Evolutionary conservation across 2,329 filamentous ascomycete species (phyloP).

Genomic region (Blastomyces percursus): DNA sequence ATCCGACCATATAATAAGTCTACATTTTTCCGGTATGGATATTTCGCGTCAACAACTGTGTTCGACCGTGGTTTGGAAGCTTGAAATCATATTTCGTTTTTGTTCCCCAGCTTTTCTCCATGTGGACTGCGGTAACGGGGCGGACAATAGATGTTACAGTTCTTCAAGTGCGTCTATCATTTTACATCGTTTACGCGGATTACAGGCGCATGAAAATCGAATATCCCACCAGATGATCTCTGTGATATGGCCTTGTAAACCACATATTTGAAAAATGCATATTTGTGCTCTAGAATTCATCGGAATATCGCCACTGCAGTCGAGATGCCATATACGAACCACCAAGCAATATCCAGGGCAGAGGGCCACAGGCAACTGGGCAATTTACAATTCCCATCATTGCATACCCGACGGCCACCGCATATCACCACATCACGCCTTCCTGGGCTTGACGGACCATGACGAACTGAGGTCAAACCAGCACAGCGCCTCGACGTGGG

Average conservation of each 20-base stretch:
- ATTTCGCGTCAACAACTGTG: too few relatives aligned
- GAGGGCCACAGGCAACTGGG: not conserved
- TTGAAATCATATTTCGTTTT: not conserved
- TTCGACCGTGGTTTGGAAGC: too few relatives aligned
- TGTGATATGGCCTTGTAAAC: not conserved
- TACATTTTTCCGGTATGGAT: too few relatives aligned
- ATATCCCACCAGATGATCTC: not conserved
- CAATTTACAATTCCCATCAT: not conserved
- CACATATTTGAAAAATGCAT: not conserved
- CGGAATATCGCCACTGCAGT: not conserved
- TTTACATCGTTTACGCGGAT: not conserved
- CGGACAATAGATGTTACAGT: not conserved
- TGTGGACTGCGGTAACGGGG: not conserved
- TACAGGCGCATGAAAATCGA: not conserved
- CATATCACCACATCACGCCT: not conserved
- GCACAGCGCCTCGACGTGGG: not conserved
- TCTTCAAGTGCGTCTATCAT: not conserved
- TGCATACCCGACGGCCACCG: not conserved
- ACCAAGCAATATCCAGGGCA: not conserved
- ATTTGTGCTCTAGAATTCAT: not conserved
- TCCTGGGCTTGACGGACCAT: not conserved
- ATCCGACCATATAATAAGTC: too few relatives aligned
- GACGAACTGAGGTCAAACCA: not conserved
- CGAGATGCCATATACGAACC: not conserved
- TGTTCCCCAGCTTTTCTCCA: not conserved